Base-by-base conservation (phyloP, 345 rosid species). In the Rhizophora mangle region DNA sequence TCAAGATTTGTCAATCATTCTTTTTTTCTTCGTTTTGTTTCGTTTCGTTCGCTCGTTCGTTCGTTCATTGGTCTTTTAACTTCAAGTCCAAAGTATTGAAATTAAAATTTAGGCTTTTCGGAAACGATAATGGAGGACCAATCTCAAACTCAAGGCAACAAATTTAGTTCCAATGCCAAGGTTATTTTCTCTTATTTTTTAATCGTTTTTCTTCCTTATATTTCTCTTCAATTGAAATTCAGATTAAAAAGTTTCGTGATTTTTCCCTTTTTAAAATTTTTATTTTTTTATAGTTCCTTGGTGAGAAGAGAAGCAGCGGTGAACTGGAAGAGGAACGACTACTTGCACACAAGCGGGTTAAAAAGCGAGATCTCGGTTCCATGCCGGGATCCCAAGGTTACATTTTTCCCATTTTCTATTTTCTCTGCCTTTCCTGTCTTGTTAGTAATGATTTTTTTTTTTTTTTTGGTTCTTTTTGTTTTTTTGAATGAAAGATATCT, bases 371-470 rank as follows among this genome's bases (percentile, higher is more conserved):
- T 68, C 77, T 78, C 68, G 68, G 71, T 47, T 70, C 73, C 6
- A 72, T 65, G 34, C 30, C 60, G 32, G 57, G 63, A 36, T 68
- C 78, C 70, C 68, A 79, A 64, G 85, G 87, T 84, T 74, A 61
- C 63, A 46, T 6, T 7, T 76, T 76, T 65, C 15, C 4, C 9
- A 34, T 11, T 10, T 10, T 55, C 8, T 0, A 8, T 9, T 60
- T 15, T 39, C 15, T 59, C 34, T 8, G 54, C 55, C 19, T 30
- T 39, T 15, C 8, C 37, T 54, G 21, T 54, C 27, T 54, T 8
- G 7, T 54, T 21, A 9, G 6, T 37, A 37, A 37, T 37, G 2
- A 37, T 8, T 6, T 9, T 8, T 2, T 37, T 9, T 37, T 37
- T 9, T 37, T 8, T 37, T 37, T 37, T 8, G 0, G 24, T 24